These are phyloP conservation scores for Fusarium nisikadoi DNA, from an alignment of 2,329 filamentous ascomycete genomes.

Conservation along the genomic window DNA sequence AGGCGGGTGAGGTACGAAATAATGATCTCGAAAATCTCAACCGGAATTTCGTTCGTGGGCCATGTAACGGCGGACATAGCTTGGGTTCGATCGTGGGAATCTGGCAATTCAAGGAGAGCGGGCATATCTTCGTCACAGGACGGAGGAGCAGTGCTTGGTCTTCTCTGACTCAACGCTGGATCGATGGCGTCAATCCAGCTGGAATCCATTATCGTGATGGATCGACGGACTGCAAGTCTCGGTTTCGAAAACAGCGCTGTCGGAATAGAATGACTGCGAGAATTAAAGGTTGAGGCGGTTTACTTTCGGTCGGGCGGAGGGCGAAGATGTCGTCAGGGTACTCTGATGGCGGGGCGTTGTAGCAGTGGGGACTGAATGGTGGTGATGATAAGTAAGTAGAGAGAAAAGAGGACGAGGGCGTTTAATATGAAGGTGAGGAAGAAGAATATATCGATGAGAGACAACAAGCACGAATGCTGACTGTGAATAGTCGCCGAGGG, in stretches of 20 bases:
- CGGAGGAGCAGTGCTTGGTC: constrained; percentile 32
- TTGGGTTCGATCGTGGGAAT: constrained; percentile 4
- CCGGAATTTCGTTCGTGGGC: constrained; percentile 58
- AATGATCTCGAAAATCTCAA: constrained; percentile 71
- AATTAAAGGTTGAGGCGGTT: constrained; percentile 1
- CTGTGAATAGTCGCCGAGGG: background rate
- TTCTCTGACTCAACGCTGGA: constrained; percentile 11
- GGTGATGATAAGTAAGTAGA: background rate
- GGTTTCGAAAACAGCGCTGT: background rate
- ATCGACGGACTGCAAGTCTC: background rate
- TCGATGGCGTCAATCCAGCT: background rate
- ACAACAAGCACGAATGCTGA: background rate
- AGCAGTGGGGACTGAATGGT: constrained; percentile 5
- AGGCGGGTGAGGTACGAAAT: constrained; percentile 64
- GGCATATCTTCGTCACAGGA: constrained; percentile 30
- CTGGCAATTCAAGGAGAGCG: constrained; percentile 1
- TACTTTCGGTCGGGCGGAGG: constrained; percentile 32
- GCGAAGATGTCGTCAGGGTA: constrained; percentile 11
- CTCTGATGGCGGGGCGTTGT: constrained; percentile 25
- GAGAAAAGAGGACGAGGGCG: background rate
- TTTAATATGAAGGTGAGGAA: background rate
- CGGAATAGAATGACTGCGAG: background rate
- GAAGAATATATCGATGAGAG: background rate
- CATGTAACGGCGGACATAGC: constrained; percentile 34
- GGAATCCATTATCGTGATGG: background rate